Evolutionary conservation across 768 basidiomycete genomes (phyloP), one percentile per base, ranked within the genome.

Genomic region (Austroboletus eburneus): DNA sequence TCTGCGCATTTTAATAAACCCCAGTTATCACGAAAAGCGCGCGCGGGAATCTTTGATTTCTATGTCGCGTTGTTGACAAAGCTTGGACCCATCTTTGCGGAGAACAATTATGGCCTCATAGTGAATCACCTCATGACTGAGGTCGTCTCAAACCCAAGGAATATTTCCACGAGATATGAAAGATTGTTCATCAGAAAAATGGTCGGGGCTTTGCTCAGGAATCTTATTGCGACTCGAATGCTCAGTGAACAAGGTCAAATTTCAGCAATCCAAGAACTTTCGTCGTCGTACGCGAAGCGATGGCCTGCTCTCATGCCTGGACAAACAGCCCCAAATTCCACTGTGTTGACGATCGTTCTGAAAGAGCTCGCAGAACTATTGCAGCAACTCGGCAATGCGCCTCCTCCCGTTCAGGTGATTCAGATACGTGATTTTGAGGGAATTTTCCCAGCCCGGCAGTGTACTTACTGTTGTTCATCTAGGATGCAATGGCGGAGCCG

Each of bases 281-380:
- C 89, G 0, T 83, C 74, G 29, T 72, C 77, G 4, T 96, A 91
- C 62, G 70, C 96, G 49, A 91, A 88, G 65, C 78, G 90, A 43
- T 97, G 92, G 91, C 92, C 93, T 1, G 86, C 91, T 0, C 79
- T 95, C 67, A 83, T 97, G 78, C 91, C 91, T 9, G 91, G 90
- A 7, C 85, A 90, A 53, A 70, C 71, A 17, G 78, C 85, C 0
- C 89, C 92, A 0, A 71, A 68, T 29, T 76, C 87, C 6, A 62
- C 79, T 2, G 79, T 88, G 2, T 72, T 97, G 6, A 77, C 82
- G 2, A 75, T 94, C 24, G 83, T 81, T 6, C 70, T 97, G 18
- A 75, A 83, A 43, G 94, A 98, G 64, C 83, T 91, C 18, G 85
- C 91, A 1, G 89, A 87, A 1, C 68, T 98, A 16, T 66, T 98